Evolutionary conservation across 352 stramenopile species (phyloP), one percentile per base, ranked within the genome.

Genomic region (Albugo candida): DNA sequence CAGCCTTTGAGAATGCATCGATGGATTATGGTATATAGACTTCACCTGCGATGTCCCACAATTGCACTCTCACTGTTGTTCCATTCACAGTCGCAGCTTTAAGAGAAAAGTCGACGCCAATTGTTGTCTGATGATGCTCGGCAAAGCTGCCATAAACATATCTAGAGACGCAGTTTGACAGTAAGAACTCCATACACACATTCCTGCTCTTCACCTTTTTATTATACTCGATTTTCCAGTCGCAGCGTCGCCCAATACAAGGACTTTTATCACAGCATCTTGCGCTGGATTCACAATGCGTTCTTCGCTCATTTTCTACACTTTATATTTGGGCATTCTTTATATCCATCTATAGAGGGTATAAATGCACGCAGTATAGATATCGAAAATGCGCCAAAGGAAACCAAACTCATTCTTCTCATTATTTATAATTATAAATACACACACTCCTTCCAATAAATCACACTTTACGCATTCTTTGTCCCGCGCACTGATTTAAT

Each of bases 191-290:
- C 31, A 14, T 18, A 2, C 13, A 16, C 21, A 34, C n/a, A 6
- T 37, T 20, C 11, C 2, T 16, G 27, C 40, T 16, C 10, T 43
- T 8, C 8, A 95, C 65, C 84, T 56, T 49, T 93, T 93, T 56
- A 96, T 95, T 47, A 96, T 92, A 35, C 79, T 93, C 14, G 85
- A 95, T 61, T 96, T 96, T 12, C 85, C 85, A 1, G 81, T 94
- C 14, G 83, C 83, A 2, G 83, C 69, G 41, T 95, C 84, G 13
- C 84, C 84, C 21, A 95, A 58, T 46, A 95, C 84, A 41, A 95
- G 53, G 41, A 94, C 83, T 48, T 95, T 95, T 18, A 94, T 83
- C n/a, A 92, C 78, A 1, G 75, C 77, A 63, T 93, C 81, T 49
- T 91, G 75, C 52, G 75, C 76, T 10, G 77, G 64, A 46, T 69